These are phyloP conservation scores for Yamadazyma trypodendri DNA, from an alignment of 1,139 yeast genomes.

Conservation along the genomic window DNA sequence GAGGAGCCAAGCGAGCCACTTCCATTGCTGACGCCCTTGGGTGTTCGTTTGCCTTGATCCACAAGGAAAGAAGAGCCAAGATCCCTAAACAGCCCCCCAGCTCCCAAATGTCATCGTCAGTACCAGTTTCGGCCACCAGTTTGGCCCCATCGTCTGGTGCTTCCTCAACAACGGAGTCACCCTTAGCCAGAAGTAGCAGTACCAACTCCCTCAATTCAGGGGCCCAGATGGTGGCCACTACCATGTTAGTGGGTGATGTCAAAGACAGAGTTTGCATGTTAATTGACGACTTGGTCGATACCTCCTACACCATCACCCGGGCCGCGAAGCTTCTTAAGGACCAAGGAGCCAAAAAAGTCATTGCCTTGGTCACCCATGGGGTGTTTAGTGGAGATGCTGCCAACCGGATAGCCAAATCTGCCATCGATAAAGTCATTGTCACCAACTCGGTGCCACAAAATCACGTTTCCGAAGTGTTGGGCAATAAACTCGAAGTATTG, in stretches of 20 bases:
- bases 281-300: slow-evolving; percentile 91
- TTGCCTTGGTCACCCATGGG: slow-evolving; percentile 91
- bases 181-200: not conserved
- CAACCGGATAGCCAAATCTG: slow-evolving; percentile 62
- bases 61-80: slow-evolving; percentile 81
- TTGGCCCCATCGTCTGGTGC: not conserved
- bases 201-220: slow-evolving; percentile 7
- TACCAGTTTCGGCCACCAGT: slow-evolving; percentile 14
- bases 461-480: slow-evolving; percentile 53
- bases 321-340: slow-evolving; percentile 91
- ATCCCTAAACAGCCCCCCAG: slow-evolving; percentile 31
- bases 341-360: slow-evolving; percentile 85
- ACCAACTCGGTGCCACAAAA: slow-evolving; percentile 94
- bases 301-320: slow-evolving; percentile 86
- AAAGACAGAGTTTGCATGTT: slow-evolving; percentile 79
- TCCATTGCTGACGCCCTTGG: slow-evolving; percentile 89
- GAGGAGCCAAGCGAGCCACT: slow-evolving; percentile 96
- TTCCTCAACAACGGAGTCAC: not conserved
- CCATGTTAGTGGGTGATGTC: slow-evolving; percentile 94
- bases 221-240: slow-evolving; percentile 52
- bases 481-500: slow-evolving; percentile 69
- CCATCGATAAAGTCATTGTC: slow-evolving; percentile 81
- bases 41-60: slow-evolving; percentile 89
- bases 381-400: slow-evolving; percentile 91
- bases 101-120: slow-evolving; percentile 7